Percentiles rank a stretch among this genome's conserved stretches.
These are phyloP conservation scores for Syzygium aqueum DNA, from an alignment of 345 rosid species.

Conservation along the genomic window DNA sequence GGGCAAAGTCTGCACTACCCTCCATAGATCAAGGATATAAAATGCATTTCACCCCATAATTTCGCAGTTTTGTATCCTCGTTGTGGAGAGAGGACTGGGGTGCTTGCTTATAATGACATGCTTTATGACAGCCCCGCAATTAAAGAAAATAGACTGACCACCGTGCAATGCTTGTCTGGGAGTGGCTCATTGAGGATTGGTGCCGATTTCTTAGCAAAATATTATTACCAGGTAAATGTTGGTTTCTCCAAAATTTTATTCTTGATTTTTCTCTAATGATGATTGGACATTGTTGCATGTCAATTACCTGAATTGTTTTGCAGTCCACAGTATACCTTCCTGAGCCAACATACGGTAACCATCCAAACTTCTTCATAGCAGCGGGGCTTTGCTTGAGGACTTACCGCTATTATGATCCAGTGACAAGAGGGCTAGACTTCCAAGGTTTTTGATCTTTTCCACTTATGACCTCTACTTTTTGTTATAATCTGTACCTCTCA, in stretches of 20 bases:
- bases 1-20: neutral
- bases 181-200: constrained; percentile 26
- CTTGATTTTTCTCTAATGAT: neutral
- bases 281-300: neutral
- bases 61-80: neutral
- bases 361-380: constrained; percentile 29
- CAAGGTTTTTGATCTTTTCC: constrained; percentile 17
- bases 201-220: constrained; percentile 26
- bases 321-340: constrained; percentile 31
- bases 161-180: constrained; percentile 32
- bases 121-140: constrained; percentile 16
- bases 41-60: neutral
- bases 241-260: neutral
- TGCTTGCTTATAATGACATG: neutral
- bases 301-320: neutral
- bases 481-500: neutral
- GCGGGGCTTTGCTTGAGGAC: constrained; percentile 25
- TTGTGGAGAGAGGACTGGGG: neutral
- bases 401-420: constrained; percentile 39
- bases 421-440: constrained; percentile 28
- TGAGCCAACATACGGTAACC: constrained; percentile 27
- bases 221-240: constrained; percentile 13
- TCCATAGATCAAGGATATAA: neutral
- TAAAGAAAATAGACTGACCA: constrained; percentile 25
- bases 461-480: neutral